Conservation (phyloP, 176 grass and related monocot genomes). For the Rhynchospora breviuscula region DNA sequence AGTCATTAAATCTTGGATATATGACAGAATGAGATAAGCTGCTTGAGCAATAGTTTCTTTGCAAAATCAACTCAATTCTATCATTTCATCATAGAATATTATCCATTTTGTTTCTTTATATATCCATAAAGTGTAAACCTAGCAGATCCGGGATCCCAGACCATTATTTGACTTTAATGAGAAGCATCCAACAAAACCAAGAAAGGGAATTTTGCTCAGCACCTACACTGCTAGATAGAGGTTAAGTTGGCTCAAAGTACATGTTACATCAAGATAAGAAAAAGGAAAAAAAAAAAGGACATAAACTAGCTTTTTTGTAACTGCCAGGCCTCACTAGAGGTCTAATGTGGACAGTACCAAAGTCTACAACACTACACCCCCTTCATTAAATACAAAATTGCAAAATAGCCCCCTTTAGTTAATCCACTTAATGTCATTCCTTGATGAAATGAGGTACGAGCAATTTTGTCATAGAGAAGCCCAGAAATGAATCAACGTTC, state of each 20-base stretch:
- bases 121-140: background rate
- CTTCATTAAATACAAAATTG: constrained; percentile 34
- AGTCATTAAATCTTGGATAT: background rate
- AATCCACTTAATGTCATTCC: constrained; percentile 23
- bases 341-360: constrained; percentile 41
- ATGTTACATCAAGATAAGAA: background rate
- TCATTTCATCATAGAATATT: background rate
- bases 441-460: constrained; percentile 88
- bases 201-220: background rate
- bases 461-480: constrained; percentile 75
- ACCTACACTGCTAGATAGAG: background rate
- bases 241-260: background rate
- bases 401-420: background rate
- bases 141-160: background rate
- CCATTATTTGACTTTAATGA: background rate
- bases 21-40: background rate
- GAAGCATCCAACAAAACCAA: background rate
- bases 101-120: background rate
- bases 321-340: background rate
- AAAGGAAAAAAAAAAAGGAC: background rate
- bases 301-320: constrained; percentile 8
- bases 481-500: constrained; percentile 80
- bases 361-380: constrained; percentile 33
- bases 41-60: background rate
- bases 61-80: background rate